A percentile compares a stretch with the other conserved stretches of the same genome.
Evolutionary conservation across 192 early-diverging fungal species (phyloP).

Genomic region (Linnemannia hyalina): DNA sequence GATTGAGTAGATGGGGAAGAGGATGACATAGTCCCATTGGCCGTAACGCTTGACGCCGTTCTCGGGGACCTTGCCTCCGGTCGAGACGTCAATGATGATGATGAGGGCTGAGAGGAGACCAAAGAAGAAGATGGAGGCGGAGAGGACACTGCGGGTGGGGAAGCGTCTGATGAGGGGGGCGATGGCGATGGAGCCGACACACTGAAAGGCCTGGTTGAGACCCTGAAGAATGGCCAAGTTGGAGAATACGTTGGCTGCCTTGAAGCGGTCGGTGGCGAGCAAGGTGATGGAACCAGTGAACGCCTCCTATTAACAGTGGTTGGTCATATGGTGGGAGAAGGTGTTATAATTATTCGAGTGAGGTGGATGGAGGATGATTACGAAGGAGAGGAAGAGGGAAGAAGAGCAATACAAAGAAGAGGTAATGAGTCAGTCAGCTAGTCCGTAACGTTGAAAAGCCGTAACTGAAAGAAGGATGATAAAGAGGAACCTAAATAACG

Average conservation of each 20-base stretch:
- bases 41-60: slow-evolving; percentile 39
- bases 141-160: slow-evolving; percentile 55
- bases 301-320: slow-evolving; percentile 34
- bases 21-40: slow-evolving; percentile 48
- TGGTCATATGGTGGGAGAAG: slow-evolving; percentile 10
- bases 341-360: background rate
- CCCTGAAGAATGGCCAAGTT: slow-evolving; percentile 38
- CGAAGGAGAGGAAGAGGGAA: background rate
- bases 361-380: background rate
- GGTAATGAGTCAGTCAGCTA: too few species aligned
- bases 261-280: slow-evolving; percentile 22
- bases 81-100: slow-evolving; percentile 66
- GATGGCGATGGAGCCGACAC: slow-evolving; percentile 64
- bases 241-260: background rate
- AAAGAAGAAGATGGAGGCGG: slow-evolving; percentile 60
- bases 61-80: slow-evolving; percentile 56
- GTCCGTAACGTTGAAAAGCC: background rate
- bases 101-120: slow-evolving; percentile 60
- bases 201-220: slow-evolving; percentile 67
- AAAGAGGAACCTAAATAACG: too few species aligned
- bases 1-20: slow-evolving; percentile 62
- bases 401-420: too few species aligned
- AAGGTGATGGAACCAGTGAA: slow-evolving; percentile 48
- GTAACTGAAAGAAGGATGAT: background rate
- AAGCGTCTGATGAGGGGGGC: slow-evolving; percentile 65